Evolutionary conservation across 1,284 basidiomycete genomes (phyloP), one percentile per base, ranked within the genome.

Genomic region (Schizophyllum amplum): DNA sequence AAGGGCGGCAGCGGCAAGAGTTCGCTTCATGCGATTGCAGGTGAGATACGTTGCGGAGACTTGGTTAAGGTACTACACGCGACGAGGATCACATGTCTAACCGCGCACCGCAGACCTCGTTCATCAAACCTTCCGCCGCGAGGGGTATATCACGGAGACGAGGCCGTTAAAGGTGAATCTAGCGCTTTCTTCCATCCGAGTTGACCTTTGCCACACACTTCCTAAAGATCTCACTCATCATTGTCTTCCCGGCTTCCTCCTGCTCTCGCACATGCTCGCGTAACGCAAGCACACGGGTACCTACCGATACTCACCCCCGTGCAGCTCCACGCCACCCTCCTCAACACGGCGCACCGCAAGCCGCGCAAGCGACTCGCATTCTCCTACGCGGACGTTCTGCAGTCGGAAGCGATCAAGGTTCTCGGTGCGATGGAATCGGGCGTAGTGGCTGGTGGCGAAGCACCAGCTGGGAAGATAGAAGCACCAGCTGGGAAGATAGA

Each of bases 241-340:
- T 24, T 53, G n/a, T n/a, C n/a, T n/a, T n/a, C n/a, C n/a, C 33
- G 33, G 11, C 33, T 42, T 42, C 33, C 33, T 42, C 17, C 33
- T 42, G n/a, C n/a, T n/a, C n/a, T n/a, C n/a, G n/a, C n/a, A n/a
- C n/a, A n/a, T n/a, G n/a, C n/a, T n/a, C n/a, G n/a, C n/a, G n/a
- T n/a, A n/a, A n/a, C n/a, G n/a, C n/a, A n/a, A n/a, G n/a, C n/a
- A n/a, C n/a, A n/a, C n/a, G n/a, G n/a, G n/a, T n/a, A n/a, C n/a
- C n/a, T n/a, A n/a, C n/a, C n/a, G n/a, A n/a, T n/a, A n/a, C n/a
- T n/a, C n/a, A n/a, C n/a, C n/a, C n/a, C n/a, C n/a, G n/a, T n/a
- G n/a, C 54, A 86, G 85, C 69, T 88, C 15, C 87, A 88, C 61
- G 87, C 86, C 68, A 87, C 86, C 0, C 65, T 88, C 22, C 64